These are phyloP conservation scores for Agrostemma githago DNA, from an alignment of 148 eudicot genomes.

Conservation along the genomic window DNA sequence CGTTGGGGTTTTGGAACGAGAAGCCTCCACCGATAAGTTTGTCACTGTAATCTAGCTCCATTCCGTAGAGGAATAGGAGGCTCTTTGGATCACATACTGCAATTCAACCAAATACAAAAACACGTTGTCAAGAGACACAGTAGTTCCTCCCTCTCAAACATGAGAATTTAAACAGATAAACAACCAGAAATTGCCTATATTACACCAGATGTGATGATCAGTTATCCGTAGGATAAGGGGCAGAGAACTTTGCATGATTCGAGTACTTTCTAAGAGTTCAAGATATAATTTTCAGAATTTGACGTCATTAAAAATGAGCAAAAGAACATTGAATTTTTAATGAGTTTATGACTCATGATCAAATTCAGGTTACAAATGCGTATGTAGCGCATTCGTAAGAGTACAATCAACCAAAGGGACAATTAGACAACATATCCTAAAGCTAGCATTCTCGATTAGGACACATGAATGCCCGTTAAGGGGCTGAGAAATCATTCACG, in stretches of 20 bases:
- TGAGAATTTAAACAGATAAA: background rate
- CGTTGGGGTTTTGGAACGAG: conserved; percentile 86
- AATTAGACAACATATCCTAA: no score
- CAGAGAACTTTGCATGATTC: background rate
- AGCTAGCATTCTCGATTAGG: no score
- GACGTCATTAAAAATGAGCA: background rate
- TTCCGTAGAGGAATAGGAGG: conserved; percentile 79
- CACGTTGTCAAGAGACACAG: background rate
- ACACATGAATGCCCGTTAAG: no score
- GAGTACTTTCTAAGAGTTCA: background rate
- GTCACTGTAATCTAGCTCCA: conserved; percentile 95
- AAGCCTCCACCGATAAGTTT: conserved; percentile 97
- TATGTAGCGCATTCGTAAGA: no score
- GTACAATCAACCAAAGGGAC: no score
- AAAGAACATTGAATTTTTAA: background rate
- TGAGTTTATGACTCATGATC: background rate
- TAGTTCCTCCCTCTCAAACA: background rate
- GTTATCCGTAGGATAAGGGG: background rate
- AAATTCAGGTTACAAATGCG: no score
- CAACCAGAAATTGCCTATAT: background rate
- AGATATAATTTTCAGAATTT: background rate
- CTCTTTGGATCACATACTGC: conserved; percentile 99
- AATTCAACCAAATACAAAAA: background rate
- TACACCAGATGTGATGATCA: background rate
- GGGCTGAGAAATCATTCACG: no score